Conservation (phyloP, 2,329 filamentous ascomycete species). For the Neonectria neomacrospora region DNA sequence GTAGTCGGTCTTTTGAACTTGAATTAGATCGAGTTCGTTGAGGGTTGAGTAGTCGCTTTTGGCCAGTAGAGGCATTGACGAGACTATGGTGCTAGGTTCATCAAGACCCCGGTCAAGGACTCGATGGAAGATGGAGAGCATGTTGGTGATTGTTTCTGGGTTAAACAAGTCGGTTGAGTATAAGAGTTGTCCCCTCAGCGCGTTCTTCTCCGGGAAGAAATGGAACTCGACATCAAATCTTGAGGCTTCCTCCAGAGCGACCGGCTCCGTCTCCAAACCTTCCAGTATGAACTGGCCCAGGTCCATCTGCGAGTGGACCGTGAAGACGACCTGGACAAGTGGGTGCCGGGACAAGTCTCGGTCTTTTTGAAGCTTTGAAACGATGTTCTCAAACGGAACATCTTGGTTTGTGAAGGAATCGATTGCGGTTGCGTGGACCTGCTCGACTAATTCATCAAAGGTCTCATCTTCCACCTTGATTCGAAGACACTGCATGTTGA, state of each 20-base stretch:
- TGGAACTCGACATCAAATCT: constrained; percentile 44
- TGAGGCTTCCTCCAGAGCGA: constrained; percentile 15
- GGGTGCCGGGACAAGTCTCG: constrained; percentile 31
- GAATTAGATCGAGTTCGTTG: constrained; percentile 27
- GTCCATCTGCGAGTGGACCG: constrained; percentile 37
- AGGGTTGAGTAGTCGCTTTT: constrained; percentile 9
- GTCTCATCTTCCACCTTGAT: constrained; percentile 26
- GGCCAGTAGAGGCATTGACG: constrained; percentile 15
- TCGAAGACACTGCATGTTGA: constrained; percentile 39
- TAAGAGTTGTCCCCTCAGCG: constrained; percentile 23
- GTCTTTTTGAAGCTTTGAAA: constrained; percentile 19
- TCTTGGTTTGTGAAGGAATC: constrained; percentile 38
- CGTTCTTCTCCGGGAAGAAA: constrained; percentile 32
- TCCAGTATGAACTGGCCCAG: constrained; percentile 33
- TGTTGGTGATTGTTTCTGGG: constrained; percentile 29
- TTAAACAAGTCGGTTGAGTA: constrained; percentile 40
- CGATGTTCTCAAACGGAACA: constrained; percentile 36
- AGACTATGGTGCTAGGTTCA: constrained; percentile 1
- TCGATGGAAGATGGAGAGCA: constrained; percentile 32
- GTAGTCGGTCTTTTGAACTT: constrained; percentile 28
- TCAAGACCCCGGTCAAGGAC: constrained; percentile 33
- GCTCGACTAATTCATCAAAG: constrained; percentile 33
- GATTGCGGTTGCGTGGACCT: constrained; percentile 24
- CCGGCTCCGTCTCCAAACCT: constrained; percentile 27
- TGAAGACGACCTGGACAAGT: constrained; percentile 29